Evolutionary conservation across 2,329 filamentous ascomycete genomes (phyloP).

Genomic region (Alternaria solani): DNA sequence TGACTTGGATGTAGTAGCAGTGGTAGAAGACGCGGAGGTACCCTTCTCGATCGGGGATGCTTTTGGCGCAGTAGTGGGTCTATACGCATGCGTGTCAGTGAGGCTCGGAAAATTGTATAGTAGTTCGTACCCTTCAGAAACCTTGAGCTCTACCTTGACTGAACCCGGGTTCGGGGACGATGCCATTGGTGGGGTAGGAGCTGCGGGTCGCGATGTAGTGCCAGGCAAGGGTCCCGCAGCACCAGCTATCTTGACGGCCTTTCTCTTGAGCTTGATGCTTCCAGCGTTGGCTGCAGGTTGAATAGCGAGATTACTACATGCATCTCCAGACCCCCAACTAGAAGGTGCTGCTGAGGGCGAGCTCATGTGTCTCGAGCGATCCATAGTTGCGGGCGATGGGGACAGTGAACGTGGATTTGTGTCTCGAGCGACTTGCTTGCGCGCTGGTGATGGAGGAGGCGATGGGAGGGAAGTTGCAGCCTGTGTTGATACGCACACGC

Average conservation of each 20-base stretch:
- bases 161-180: slow-evolving; percentile 7
- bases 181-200: not conserved
- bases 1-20: not conserved
- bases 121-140: slow-evolving; percentile 24
- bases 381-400: slow-evolving; percentile 16
- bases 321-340: slow-evolving; percentile 10
- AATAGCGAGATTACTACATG: slow-evolving; percentile 29
- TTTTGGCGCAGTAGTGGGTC: not conserved
- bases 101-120: not conserved
- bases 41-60: slow-evolving; percentile 5
- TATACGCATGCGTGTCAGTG: slow-evolving; percentile 12
- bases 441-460: slow-evolving; percentile 17
- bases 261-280: slow-evolving; percentile 41
- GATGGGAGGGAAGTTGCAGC: slow-evolving; percentile 7
- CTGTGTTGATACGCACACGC: not conserved
- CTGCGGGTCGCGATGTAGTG: not conserved
- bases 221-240: slow-evolving; percentile 17
- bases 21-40: not conserved
- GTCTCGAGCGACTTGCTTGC: not conserved
- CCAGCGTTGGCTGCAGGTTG: slow-evolving; percentile 28
- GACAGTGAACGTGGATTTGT: not conserved
- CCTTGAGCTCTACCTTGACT: slow-evolving; percentile 16
- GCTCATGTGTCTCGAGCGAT: slow-evolving; percentile 19
- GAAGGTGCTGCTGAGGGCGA: slow-evolving; percentile 7
- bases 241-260: slow-evolving; percentile 37